These are phyloP conservation scores for Veloboletus limbatus DNA, from an alignment of 1,284 basidiomycete species.

Conservation along the genomic window DNA sequence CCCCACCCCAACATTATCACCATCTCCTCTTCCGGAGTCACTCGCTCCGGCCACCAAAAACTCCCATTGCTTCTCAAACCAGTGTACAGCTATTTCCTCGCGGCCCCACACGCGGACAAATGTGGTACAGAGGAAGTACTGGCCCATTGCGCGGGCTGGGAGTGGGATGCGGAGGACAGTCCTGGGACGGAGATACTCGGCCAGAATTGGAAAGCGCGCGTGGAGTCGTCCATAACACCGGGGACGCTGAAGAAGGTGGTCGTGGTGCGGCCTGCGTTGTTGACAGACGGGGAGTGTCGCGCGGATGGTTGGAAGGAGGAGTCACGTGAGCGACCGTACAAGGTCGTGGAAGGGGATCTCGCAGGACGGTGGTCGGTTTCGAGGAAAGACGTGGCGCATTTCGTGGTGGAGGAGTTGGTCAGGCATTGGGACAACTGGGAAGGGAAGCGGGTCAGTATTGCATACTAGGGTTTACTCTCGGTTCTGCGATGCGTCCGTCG, in stretches of 20 bases:
- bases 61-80: slow-evolving; percentile 50
- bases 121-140: slow-evolving; percentile 49
- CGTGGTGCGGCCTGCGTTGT: slow-evolving; percentile 53
- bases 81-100: slow-evolving; percentile 42
- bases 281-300: slow-evolving; percentile 55
- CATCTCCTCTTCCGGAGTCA: slow-evolving; percentile 53
- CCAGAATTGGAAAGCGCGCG: slow-evolving; percentile 37
- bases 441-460: slow-evolving; percentile 45
- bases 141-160: slow-evolving; percentile 44
- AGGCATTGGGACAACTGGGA: slow-evolving; percentile 51
- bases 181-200: slow-evolving; percentile 39
- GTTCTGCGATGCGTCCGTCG: no score
- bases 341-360: slow-evolving; percentile 38
- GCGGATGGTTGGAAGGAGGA: slow-evolving; percentile 26
- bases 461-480: slow-evolving; percentile 28
- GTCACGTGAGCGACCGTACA: slow-evolving; percentile 28
- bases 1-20: slow-evolving; percentile 48
- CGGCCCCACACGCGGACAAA: slow-evolving; percentile 54
- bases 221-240: slow-evolving; percentile 36
- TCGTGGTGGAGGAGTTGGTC: slow-evolving; percentile 50
- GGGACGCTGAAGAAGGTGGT: slow-evolving; percentile 46
- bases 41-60: slow-evolving; percentile 39
- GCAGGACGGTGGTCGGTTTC: slow-evolving; percentile 51
- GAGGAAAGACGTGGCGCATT: slow-evolving; percentile 62
- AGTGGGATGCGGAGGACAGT: slow-evolving; percentile 41